phyloP scores from a whole-genome alignment of 2,329 filamentous ascomycete genomes.

The Colletotrichum graminicola region DNA sequence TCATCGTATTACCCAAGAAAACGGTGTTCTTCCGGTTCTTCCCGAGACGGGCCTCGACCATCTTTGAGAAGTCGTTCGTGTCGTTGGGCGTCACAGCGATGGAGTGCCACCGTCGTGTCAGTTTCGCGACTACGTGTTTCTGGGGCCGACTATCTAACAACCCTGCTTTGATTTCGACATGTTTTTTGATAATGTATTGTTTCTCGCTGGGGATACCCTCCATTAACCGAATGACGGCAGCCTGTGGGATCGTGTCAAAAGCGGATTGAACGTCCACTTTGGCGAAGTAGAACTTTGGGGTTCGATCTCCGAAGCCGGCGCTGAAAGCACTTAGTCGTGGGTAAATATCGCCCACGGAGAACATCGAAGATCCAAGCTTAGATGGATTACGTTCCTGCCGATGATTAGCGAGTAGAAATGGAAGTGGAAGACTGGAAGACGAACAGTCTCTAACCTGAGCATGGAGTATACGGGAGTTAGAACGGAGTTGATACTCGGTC shows the following conservation, averaged over 20 bases:
- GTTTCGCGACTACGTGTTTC: constrained; percentile 52
- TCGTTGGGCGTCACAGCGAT: constrained; percentile 61
- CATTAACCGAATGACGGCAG: constrained; percentile 76
- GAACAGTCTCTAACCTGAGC: constrained; percentile 82
- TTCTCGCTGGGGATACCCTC: constrained; percentile 66
- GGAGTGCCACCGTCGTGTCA: constrained; percentile 64
- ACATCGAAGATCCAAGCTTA: constrained; percentile 82
- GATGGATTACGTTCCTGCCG: constrained; percentile 60
- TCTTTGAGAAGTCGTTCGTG: constrained; percentile 57
- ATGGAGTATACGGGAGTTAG: constrained; percentile 81
- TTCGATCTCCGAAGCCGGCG: constrained; percentile 54
- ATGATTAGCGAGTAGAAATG: not conserved
- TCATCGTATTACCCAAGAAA: constrained; percentile 78
- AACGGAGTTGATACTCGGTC: constrained; percentile 59
- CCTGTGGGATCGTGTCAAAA: constrained; percentile 95
- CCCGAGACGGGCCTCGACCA: constrained; percentile 56
- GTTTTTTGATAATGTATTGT: constrained; percentile 78
- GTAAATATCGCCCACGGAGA: constrained; percentile 86
- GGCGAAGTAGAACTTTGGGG: constrained; percentile 79
- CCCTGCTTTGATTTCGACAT: constrained; percentile 76
- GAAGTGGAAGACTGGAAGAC: constrained; percentile 9
- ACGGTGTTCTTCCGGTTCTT: constrained; percentile 73
- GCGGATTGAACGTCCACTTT: constrained; percentile 94
- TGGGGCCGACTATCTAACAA: constrained; percentile 42
- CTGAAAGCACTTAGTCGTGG: constrained; percentile 79